Conservation (phyloP, 495 filamentous ascomycete species). For the Evernia prunastri region DNA sequence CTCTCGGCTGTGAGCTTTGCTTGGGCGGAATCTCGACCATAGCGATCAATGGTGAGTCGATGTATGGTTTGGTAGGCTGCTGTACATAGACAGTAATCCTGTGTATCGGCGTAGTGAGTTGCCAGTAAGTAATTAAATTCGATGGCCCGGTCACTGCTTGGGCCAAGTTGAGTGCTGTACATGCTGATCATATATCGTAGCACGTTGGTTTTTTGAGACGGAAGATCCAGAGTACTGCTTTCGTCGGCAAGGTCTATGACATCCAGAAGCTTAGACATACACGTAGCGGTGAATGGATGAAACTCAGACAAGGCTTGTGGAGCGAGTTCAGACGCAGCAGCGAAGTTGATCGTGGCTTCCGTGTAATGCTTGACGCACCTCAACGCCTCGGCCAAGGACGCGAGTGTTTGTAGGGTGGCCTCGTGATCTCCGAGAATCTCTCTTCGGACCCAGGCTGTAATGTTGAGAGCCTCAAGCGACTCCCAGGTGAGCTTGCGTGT, state of each 20-base stretch:
- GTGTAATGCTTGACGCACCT: background rate
- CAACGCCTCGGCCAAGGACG: background rate
- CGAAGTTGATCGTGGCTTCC: background rate
- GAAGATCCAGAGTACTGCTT: background rate
- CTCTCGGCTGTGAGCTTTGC: background rate
- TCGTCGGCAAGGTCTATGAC: background rate
- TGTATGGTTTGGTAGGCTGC: background rate
- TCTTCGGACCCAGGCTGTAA: background rate
- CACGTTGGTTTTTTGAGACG: background rate
- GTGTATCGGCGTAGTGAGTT: background rate
- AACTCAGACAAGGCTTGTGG: background rate
- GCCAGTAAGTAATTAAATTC: background rate
- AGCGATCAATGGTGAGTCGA: background rate
- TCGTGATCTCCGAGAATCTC: background rate
- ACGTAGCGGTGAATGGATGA: background rate
- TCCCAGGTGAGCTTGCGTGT: background rate
- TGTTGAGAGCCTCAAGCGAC: background rate
- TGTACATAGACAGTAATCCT: background rate
- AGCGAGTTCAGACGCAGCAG: background rate
- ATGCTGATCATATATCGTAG: background rate
- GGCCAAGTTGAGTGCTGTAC: background rate
- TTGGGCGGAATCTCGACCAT: background rate
- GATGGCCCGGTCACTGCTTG: background rate
- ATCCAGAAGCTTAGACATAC: background rate
- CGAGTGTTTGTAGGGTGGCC: background rate